Conservation (phyloP, 2,329 filamentous ascomycete genomes). For the Fusarium newnesense region DNA sequence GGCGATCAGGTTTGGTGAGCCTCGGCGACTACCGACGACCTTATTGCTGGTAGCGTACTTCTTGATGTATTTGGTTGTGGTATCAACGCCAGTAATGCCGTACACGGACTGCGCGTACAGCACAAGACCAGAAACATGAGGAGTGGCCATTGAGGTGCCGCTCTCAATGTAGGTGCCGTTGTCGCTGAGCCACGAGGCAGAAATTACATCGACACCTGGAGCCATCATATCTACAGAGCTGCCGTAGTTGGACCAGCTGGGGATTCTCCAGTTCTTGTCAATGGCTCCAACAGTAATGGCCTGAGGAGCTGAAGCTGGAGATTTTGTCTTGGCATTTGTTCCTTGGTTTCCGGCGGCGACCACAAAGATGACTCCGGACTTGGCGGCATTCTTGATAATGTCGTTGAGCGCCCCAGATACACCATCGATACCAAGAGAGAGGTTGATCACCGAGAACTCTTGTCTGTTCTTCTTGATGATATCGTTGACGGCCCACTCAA, state of each 20-base stretch:
- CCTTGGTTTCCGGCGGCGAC: constrained; percentile 65
- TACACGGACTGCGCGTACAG: constrained; percentile 59
- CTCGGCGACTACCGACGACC: constrained; percentile 50
- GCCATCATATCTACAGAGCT: constrained; percentile 60
- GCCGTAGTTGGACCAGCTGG: constrained; percentile 64
- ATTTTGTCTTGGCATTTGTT: constrained; percentile 35
- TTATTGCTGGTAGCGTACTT: constrained; percentile 53
- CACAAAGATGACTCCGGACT: constrained; percentile 60
- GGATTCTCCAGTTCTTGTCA: constrained; percentile 51
- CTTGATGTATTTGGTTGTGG: constrained; percentile 54
- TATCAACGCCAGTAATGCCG: constrained; percentile 45
- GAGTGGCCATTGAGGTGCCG: constrained; percentile 72
- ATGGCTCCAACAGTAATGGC: constrained; percentile 51
- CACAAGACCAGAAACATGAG: constrained; percentile 69
- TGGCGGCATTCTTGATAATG: constrained; percentile 58
- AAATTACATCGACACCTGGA: constrained; percentile 58
- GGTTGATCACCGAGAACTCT: constrained; percentile 60
- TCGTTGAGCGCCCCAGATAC: constrained; percentile 58
- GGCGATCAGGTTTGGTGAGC: constrained; percentile 58
- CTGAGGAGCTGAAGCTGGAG: constrained; percentile 46
- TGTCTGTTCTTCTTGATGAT: constrained; percentile 53
- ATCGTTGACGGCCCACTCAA: constrained; percentile 57
- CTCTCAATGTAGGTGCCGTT: constrained; percentile 58
- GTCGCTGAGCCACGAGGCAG: constrained; percentile 58
- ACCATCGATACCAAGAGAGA: constrained; percentile 62